These are phyloP conservation scores for Rhodotorula sphaerocarpa DNA, from an alignment of 768 basidiomycete species.

Conservation along the genomic window DNA sequence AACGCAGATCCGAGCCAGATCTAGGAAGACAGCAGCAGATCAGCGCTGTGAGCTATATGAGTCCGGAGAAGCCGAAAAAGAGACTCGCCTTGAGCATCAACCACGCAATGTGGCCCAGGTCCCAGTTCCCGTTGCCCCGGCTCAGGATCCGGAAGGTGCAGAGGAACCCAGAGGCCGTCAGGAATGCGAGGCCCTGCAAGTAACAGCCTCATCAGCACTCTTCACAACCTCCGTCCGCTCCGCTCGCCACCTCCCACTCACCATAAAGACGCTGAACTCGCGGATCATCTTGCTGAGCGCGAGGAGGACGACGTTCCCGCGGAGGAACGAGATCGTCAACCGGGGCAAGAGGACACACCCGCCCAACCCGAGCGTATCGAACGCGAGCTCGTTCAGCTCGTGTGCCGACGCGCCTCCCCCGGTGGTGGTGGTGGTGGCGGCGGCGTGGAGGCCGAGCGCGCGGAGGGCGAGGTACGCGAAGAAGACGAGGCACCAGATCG, in stretches of 20 bases:
- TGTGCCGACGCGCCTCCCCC: no score
- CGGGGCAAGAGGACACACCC: constrained; percentile 80
- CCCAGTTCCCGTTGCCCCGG: constrained; percentile 1
- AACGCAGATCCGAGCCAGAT: constrained; percentile 31
- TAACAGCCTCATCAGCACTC: background rate
- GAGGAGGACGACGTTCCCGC: constrained; percentile 34
- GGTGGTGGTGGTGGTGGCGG: no score
- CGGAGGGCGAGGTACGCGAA: constrained; percentile 60
- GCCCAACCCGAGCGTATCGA: constrained; percentile 61
- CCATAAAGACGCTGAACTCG: constrained; percentile 23
- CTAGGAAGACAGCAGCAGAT: background rate
- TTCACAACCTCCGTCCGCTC: no score
- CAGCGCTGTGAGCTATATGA: background rate
- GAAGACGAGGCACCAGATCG: constrained; percentile 50
- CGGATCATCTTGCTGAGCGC: constrained; percentile 24
- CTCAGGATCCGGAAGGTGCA: constrained; percentile 19
- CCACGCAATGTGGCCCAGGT: constrained; percentile 8
- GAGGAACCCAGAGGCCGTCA: constrained; percentile 28
- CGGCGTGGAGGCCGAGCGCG: constrained; percentile 61
- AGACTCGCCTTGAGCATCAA: constrained; percentile 5
- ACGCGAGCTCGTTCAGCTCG: constrained; percentile 53
- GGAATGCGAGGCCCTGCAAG: constrained; percentile 3
- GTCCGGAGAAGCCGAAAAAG: no score
- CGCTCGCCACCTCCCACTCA: no score
- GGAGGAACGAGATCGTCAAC: constrained; percentile 39